Conservation (phyloP, 2,329 filamentous ascomycete genomes). For the Macrophomina tecta region DNA sequence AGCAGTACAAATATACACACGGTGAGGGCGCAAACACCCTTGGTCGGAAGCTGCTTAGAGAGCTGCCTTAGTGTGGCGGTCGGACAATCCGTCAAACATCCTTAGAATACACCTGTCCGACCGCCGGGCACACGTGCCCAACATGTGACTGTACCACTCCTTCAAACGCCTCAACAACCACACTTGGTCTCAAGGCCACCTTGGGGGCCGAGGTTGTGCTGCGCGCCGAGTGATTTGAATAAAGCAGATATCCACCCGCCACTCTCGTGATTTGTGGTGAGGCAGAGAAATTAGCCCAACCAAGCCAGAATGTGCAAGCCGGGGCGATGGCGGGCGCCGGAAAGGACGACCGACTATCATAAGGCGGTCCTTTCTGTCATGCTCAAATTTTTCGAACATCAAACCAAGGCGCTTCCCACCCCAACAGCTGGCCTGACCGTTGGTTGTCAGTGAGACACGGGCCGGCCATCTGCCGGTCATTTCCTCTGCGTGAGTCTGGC, state of each 20-base stretch:
- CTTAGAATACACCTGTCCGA: neutral
- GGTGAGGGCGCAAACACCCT: constrained; percentile 2
- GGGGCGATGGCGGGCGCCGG: neutral
- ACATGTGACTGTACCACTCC: constrained; percentile 3
- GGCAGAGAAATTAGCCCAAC: neutral
- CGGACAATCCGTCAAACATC: neutral
- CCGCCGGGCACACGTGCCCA: constrained; percentile 16
- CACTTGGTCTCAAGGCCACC: constrained; percentile 11
- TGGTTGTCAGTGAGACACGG: neutral
- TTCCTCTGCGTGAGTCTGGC: neutral
- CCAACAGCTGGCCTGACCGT: neutral
- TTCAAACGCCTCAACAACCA: neutral
- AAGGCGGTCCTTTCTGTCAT: constrained; percentile 3
- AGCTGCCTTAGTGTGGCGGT: neutral
- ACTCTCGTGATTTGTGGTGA: neutral
- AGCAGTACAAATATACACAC: neutral
- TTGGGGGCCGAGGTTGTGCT: constrained; percentile 1
- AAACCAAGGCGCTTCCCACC: neutral
- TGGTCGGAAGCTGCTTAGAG: neutral
- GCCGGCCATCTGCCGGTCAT: neutral
- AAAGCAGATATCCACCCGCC: neutral
- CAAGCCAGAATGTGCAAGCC: neutral
- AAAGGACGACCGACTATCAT: neutral
- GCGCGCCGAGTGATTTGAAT: constrained; percentile 3
- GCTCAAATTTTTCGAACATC: neutral